Base-by-base conservation (phyloP, 345 rosid genomes). In the Bruguiera parviflora region DNA sequence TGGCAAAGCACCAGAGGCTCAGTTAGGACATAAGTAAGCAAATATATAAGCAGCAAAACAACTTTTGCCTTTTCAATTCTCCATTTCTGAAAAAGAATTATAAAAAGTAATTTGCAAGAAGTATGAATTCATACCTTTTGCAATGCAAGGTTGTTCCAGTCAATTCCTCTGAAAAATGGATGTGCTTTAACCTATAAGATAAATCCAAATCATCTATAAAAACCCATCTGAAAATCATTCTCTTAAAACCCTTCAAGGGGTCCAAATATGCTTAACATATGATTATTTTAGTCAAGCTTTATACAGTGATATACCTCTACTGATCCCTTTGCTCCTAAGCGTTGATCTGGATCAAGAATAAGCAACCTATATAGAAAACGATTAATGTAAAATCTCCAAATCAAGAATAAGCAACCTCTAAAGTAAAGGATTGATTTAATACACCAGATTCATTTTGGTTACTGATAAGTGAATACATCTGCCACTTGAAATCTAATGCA, bases 301-400 rank as follows among this genome's bases (percentile, higher is more conserved):
- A 20, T 60, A 33, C 55, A 75, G 59, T 53, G 80, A 75, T 70
- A 66, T 61, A 89, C 92, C 92, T 90, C 91, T 67, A 80, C 68
- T 60, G 96, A 79, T 27, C 91, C 96, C 63, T 83, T 81, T 52
- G 87, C 89, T 68, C 96, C 96, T 59, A 90, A 63, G 53, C 92
- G 86, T 72, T 77, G 84, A 66, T 78, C 79, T 49, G 91, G 88
- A 67, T 90, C 87, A 70, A 84, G 96, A 51, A 78, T 77, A 78
- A 90, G 89, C 72, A 90, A 80, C 84, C 92, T 90, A 66, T 24
- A 71, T 56, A 59, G 43, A 73, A 75, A 47, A 47, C 21, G 55
- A 13, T 46, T 57, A 27, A 43, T 3, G 49, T 43, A 43, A 43
- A 43, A 43, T 15, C 16, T 43, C 49, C 18, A 4, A 43, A 43